These are phyloP conservation scores for Ceratocystis alfenasii DNA, from an alignment of 2,329 filamentous ascomycete species.

Conservation along the genomic window DNA sequence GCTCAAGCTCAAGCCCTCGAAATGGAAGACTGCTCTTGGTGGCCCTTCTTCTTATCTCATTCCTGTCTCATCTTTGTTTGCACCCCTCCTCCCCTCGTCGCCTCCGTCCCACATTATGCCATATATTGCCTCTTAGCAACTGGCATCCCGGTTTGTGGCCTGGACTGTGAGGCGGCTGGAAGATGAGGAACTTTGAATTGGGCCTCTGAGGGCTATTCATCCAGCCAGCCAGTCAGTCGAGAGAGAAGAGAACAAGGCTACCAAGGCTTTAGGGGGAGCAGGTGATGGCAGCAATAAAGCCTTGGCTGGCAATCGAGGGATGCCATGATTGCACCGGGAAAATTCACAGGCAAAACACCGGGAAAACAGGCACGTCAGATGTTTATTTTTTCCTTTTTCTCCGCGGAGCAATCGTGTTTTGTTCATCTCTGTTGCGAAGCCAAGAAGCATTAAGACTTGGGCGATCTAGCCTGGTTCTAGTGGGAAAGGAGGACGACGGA, in stretches of 20 bases:
- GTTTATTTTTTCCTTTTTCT: slow-evolving; percentile 3
- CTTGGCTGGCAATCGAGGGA: not conserved
- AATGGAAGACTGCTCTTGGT: not conserved
- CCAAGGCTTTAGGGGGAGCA: too few species aligned
- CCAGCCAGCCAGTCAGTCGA: too few species aligned
- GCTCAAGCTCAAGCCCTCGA: too few species aligned
- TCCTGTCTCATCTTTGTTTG: not conserved
- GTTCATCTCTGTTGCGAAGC: not conserved
- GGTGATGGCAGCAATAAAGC: not conserved
- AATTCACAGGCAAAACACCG: not conserved
- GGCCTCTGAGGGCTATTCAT: not conserved
- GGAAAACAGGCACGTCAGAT: not conserved
- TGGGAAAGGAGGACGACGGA: not conserved
- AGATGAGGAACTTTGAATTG: not conserved
- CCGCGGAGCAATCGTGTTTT: not conserved
- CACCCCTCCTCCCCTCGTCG: too few species aligned
- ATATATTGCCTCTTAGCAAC: too few species aligned
- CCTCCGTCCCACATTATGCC: too few species aligned
- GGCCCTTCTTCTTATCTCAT: not conserved
- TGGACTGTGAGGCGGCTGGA: not conserved
- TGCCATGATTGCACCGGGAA: not conserved
- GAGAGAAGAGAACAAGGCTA: too few species aligned
- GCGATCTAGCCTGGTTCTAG: not conserved
- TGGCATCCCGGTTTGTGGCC: not conserved
- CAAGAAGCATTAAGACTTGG: not conserved